phyloP scores from a whole-genome alignment of 1,284 basidiomycete species.

The Vanrija sp. region DNA sequence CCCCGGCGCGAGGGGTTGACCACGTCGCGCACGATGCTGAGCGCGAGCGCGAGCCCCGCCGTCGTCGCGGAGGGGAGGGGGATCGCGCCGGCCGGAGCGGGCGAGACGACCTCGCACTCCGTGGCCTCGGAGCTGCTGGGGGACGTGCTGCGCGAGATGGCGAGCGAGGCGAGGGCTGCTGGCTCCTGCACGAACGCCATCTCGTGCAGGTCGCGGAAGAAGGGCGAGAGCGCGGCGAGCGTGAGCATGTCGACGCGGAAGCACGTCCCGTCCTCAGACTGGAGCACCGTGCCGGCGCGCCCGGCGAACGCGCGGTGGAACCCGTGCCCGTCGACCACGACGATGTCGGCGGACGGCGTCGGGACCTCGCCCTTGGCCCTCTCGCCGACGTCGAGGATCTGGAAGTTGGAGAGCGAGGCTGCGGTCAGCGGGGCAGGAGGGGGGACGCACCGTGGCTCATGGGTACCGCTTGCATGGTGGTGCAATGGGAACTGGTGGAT shows the following conservation, averaged over 20 bases:
- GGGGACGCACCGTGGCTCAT: no score
- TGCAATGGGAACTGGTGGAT: no score
- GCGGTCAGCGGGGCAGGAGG: no score
- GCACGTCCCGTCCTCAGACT: constrained; percentile 2
- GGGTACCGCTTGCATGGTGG: no score
- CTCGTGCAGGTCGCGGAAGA: constrained; percentile 4
- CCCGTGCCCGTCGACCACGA: background rate
- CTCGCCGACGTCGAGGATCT: no score
- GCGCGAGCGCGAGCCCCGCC: background rate
- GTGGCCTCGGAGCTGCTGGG: background rate
- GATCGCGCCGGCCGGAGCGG: background rate
- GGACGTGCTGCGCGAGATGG: background rate
- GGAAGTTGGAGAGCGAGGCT: no score
- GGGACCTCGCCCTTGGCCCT: no score
- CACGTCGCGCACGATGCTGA: background rate
- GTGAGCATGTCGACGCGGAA: background rate
- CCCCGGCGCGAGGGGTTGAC: background rate
- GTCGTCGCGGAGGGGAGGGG: background rate
- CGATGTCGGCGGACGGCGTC: no score
- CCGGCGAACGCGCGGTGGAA: background rate
- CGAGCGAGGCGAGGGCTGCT: background rate
- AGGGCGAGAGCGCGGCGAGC: constrained; percentile 2
- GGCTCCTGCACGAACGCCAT: background rate
- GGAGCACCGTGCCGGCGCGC: background rate
- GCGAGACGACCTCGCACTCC: background rate